These are phyloP conservation scores for Wilcoxina mikolae DNA, from an alignment of 495 filamentous ascomycete genomes.

Conservation along the genomic window DNA sequence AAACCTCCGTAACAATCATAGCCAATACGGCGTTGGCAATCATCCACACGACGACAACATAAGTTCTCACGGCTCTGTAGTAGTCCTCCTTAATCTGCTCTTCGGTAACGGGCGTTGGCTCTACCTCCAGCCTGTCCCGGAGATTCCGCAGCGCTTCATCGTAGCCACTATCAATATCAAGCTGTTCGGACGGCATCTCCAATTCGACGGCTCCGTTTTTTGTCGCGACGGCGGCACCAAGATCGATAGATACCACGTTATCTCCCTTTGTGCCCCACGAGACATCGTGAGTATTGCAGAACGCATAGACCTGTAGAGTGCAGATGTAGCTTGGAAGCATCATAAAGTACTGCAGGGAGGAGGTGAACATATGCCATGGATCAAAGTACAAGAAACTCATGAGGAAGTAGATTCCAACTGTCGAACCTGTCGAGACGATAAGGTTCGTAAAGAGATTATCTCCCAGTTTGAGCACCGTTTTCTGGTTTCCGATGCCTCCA, in stretches of 20 bases:
- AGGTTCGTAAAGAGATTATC: conserved; percentile 89
- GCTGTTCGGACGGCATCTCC: conserved; percentile 94
- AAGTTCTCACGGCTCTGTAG: conserved; percentile 92
- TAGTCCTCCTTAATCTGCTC: conserved; percentile 91
- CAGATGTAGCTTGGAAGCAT: conserved; percentile 90
- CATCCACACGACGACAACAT: conserved; percentile 98
- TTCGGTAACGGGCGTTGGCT: conserved; percentile 45
- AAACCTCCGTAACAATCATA: conserved; percentile 87
- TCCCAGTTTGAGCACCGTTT: conserved; percentile 42
- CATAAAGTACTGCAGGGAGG: conserved; percentile 80
- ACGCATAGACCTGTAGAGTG: conserved; percentile 94
- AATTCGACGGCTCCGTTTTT: conserved; percentile 67
- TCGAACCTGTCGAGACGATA: conserved; percentile 75
- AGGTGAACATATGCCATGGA: conserved; percentile 99
- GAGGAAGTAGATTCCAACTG: conserved; percentile 87
- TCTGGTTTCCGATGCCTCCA: conserved; percentile 32
- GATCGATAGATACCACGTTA: conserved; percentile 80
- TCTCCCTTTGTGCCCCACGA: conserved; percentile 99
- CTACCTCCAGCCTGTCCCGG: conserved; percentile 77
- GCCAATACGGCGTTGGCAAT: conserved; percentile 76
- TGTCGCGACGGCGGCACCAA: conserved; percentile 63
- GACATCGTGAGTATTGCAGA: conserved; percentile 99
- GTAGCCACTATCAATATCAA: conserved; percentile 96
- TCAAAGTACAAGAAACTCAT: conserved; percentile 93
- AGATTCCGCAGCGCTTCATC: conserved; percentile 95